Conservation (phyloP, 352 stramenopile species). For the Phytophthora crassamura region DNA sequence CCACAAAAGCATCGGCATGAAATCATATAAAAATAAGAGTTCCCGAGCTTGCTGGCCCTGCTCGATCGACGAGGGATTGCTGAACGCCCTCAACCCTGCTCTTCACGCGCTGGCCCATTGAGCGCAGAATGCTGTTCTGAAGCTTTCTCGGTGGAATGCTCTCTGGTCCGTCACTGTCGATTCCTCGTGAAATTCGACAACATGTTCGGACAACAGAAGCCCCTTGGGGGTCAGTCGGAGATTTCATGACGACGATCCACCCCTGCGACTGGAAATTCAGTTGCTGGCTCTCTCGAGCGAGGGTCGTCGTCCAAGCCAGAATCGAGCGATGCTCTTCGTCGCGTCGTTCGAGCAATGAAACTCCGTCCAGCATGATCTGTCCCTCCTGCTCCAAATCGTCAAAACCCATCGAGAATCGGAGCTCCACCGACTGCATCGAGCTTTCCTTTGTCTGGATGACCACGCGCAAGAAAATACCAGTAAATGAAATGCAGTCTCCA, state of each 20-base stretch:
- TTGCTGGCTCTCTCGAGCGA: background rate
- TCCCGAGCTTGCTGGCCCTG: background rate
- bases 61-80: background rate
- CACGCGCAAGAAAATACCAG: background rate
- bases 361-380: slow-evolving; percentile 9
- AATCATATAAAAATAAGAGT: slow-evolving; percentile 7
- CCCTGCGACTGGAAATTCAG: slow-evolving; percentile 17
- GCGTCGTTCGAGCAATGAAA: slow-evolving; percentile 3
- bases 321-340: slow-evolving; percentile 10
- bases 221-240: background rate
- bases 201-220: slow-evolving; percentile 12
- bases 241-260: slow-evolving; percentile 17
- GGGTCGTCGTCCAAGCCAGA: slow-evolving; percentile 10
- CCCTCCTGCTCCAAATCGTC: background rate
- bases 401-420: slow-evolving; percentile 14
- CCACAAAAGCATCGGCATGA: too few relatives aligned
- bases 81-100: slow-evolving; percentile 10
- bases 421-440: slow-evolving; percentile 6
- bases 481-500: background rate
- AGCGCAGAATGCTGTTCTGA: slow-evolving; percentile 1
- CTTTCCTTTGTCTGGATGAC: slow-evolving; percentile 3
- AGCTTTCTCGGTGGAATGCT: background rate
- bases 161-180: background rate
- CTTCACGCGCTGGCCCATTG: slow-evolving; percentile 13
- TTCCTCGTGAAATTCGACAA: slow-evolving; percentile 8